Conservation (phyloP, 495 filamentous ascomycete genomes). For the Daldinia caldariorum region DNA sequence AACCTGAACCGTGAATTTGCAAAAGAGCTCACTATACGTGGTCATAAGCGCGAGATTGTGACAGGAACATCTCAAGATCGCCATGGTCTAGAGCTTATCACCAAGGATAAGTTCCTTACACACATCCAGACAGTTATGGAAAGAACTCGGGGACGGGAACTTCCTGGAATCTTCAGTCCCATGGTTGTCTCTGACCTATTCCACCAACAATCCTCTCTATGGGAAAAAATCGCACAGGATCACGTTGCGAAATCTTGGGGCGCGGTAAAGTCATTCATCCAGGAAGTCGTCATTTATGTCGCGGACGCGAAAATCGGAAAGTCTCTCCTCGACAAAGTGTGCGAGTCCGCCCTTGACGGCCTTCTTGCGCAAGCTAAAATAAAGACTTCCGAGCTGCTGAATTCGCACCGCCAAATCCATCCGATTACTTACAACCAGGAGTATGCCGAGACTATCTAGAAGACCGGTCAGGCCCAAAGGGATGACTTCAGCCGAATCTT, state of each 20-base stretch:
- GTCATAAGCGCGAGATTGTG: conserved; percentile 56
- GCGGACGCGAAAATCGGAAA: conserved; percentile 46
- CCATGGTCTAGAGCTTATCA: conserved; percentile 20
- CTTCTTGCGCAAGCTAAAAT: conserved; percentile 34
- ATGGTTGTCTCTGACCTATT: conserved; percentile 58
- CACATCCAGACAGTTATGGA: conserved; percentile 47
- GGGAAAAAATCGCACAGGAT: conserved; percentile 47
- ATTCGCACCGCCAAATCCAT: conserved; percentile 49
- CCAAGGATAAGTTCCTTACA: conserved; percentile 39
- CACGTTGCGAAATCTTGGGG: conserved; percentile 47
- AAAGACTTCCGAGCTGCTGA: conserved; percentile 51
- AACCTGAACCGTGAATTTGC: conserved; percentile 67
- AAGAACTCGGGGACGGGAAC: conserved; percentile 53
- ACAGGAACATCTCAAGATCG: not conserved
- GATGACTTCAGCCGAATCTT: conserved; percentile 30
- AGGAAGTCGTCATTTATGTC: conserved; percentile 43
- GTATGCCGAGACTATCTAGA: conserved; percentile 60
- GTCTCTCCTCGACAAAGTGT: conserved; percentile 45
- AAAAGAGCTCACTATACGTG: conserved; percentile 54
- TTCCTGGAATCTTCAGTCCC: conserved; percentile 59
- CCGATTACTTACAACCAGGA: conserved; percentile 69
- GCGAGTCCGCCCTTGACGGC: conserved; percentile 47
- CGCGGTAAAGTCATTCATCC: conserved; percentile 43
- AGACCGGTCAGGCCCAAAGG: conserved; percentile 43
- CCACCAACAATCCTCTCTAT: conserved; percentile 53